These are phyloP conservation scores for Cerrena zonata DNA, from an alignment of 1,284 basidiomycete genomes.

Conservation along the genomic window DNA sequence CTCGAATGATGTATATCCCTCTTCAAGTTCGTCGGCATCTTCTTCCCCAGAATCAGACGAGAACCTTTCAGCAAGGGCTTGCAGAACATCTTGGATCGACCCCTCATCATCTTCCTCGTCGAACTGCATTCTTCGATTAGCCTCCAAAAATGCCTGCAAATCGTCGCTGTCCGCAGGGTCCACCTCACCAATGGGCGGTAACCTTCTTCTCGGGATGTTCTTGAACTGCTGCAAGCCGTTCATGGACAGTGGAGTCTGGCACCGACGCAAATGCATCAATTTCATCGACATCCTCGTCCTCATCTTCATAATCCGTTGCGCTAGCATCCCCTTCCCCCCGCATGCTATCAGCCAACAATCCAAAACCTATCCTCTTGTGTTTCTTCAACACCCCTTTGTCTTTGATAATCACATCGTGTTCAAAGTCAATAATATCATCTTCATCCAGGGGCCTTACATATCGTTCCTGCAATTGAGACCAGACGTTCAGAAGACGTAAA, in stretches of 20 bases:
- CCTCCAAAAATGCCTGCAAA: conserved; percentile 59
- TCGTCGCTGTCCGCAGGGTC: conserved; percentile 51
- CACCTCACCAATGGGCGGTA: conserved; percentile 40
- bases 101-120: conserved; percentile 27
- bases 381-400: conserved; percentile 61
- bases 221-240: neutral
- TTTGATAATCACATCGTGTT: conserved; percentile 50
- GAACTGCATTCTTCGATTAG: conserved; percentile 44
- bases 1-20: neutral
- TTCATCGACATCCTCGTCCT: conserved; percentile 35
- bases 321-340: conserved; percentile 24
- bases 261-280: conserved; percentile 34
- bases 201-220: conserved; percentile 25
- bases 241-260: conserved; percentile 25
- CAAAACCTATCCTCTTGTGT: conserved; percentile 38
- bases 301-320: conserved; percentile 21
- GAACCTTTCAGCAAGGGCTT: conserved; percentile 1
- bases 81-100: conserved; percentile 2
- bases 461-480: conserved; percentile 60
- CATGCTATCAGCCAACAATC: conserved; percentile 33
- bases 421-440: conserved; percentile 70
- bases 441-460: conserved; percentile 63
- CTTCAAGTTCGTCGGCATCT: too few species aligned
- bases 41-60: conserved; percentile 32
- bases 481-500: conserved; percentile 51